Conservation (phyloP, 2,329 filamentous ascomycete genomes). For the Hymenoscyphus fraxineus region DNA sequence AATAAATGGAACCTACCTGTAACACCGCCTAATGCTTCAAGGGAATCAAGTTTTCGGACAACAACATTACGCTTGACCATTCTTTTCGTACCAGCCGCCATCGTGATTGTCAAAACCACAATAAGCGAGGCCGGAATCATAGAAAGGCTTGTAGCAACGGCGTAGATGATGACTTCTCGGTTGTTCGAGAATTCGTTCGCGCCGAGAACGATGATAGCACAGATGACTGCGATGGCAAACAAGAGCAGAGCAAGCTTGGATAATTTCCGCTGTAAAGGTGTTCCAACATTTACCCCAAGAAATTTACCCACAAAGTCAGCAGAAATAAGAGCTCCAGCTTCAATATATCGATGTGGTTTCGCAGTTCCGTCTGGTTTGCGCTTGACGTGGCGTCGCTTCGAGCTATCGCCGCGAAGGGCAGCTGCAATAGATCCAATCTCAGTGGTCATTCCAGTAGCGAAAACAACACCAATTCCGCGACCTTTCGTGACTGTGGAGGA, state of each 20-base stretch:
- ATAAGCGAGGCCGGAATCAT: slow-evolving; percentile 69
- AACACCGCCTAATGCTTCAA: slow-evolving; percentile 66
- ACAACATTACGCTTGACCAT: slow-evolving; percentile 64
- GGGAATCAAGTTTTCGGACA: slow-evolving; percentile 60
- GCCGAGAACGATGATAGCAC: slow-evolving; percentile 61
- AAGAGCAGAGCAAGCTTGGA: slow-evolving; percentile 61
- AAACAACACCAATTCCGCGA: slow-evolving; percentile 56
- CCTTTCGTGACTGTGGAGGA: slow-evolving; percentile 61
- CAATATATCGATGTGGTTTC: slow-evolving; percentile 45
- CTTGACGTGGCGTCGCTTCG: slow-evolving; percentile 44
- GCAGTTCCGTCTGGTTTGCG: slow-evolving; percentile 47
- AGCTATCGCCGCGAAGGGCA: slow-evolving; percentile 52
- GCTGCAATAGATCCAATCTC: slow-evolving; percentile 63
- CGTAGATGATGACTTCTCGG: slow-evolving; percentile 60
- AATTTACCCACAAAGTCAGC: slow-evolving; percentile 57
- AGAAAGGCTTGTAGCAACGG: slow-evolving; percentile 54
- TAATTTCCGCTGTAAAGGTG: slow-evolving; percentile 63
- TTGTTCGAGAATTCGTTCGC: slow-evolving; percentile 51
- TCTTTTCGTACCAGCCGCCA: slow-evolving; percentile 59
- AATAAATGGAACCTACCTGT: slow-evolving; percentile 39
- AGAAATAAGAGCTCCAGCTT: slow-evolving; percentile 41
- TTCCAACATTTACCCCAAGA: slow-evolving; percentile 61
- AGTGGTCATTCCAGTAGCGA: slow-evolving; percentile 57
- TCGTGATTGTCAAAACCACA: slow-evolving; percentile 66
- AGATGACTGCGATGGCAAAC: slow-evolving; percentile 59